phyloP scores from a whole-genome alignment of 805 yeast genomes.

The Lipomyces sp. region DNA sequence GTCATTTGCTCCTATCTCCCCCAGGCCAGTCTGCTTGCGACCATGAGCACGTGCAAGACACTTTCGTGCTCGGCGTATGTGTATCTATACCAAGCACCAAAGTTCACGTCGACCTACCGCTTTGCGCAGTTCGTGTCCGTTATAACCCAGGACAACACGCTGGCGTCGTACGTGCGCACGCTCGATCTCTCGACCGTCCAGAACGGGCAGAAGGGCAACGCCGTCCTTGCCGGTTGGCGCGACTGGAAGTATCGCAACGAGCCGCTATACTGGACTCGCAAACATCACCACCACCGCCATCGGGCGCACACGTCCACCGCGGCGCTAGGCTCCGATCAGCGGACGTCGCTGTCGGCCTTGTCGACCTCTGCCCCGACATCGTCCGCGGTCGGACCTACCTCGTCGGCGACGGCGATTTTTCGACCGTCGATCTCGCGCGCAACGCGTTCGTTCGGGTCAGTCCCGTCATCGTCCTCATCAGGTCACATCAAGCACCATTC shows the following conservation, averaged over 20 bases:
- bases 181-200: slow-evolving; percentile 56
- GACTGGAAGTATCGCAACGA: slow-evolving; percentile 82
- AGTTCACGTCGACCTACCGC: slow-evolving; percentile 67
- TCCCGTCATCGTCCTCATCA: slow-evolving; percentile 5
- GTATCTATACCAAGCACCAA: slow-evolving; percentile 51
- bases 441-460: not conserved
- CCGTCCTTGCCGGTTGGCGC: slow-evolving; percentile 73
- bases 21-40: slow-evolving; percentile 47
- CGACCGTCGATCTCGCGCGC: no score
- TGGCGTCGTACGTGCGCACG: slow-evolving; percentile 54
- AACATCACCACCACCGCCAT: slow-evolving; percentile 25
- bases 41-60: slow-evolving; percentile 39
- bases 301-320: slow-evolving; percentile 14
- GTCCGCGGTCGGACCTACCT: no score
- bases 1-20: slow-evolving; percentile 34
- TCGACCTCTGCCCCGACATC: no score
- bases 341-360: no score
- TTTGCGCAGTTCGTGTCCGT: slow-evolving; percentile 75
- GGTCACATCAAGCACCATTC: not conserved
- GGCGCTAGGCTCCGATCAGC: no score
- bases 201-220: slow-evolving; percentile 18
- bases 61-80: slow-evolving; percentile 25
- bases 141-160: slow-evolving; percentile 52
- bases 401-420: no score
- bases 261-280: slow-evolving; percentile 41